Evolutionary conservation across 352 stramenopile species (phyloP), one percentile per base, ranked within the genome.

Genomic region (Phytopythium sindhum): DNA sequence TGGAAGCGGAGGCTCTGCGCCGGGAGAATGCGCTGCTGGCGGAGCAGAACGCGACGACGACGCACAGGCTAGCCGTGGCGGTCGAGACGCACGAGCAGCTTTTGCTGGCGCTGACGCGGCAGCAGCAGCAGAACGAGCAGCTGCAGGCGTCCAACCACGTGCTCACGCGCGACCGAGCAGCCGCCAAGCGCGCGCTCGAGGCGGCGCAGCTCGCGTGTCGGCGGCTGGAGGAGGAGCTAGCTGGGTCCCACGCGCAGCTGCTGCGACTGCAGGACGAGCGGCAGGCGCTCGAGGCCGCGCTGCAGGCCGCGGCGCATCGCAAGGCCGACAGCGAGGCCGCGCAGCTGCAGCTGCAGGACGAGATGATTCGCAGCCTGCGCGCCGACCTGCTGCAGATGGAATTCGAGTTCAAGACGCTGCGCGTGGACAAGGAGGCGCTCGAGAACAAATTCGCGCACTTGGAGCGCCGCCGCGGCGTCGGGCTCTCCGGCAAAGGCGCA

Each of bases 321-420:
- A 57, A 61, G 29, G 66, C 68, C n/a, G 61, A 65, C 21, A 64
- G 63, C 31, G 74, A 89, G 50, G 54, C 68, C 6, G 42, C 66
- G 17, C 61, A 80, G 45, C 52, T 86, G n/a, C 51, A 66, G 24
- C 65, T 69, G n/a, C 76, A 89, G 59, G 77, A 83, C 42, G 66
- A 78, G 39, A 44, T 80, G 45, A 89, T 89, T 51, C 50, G 66
- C 42, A 87, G 76, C 61, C 67, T 91, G 37, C 74, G 81, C 4
- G 72, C 73, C 41, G 78, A 89, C 57, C 48, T 91, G 15, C 51
- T 86, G 47, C 74, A 88, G 54, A 86, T 87, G 77, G 81, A 89
- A 53, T 88, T 90, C 57, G 81, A 90, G 64, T 72, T 73, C 60
- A 77, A 79, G 62, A 89, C 81, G 19, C 58, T 89, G 41, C 64